Conservation (phyloP, 75 land plant species). For the Sequoiadendron giganteum region DNA sequence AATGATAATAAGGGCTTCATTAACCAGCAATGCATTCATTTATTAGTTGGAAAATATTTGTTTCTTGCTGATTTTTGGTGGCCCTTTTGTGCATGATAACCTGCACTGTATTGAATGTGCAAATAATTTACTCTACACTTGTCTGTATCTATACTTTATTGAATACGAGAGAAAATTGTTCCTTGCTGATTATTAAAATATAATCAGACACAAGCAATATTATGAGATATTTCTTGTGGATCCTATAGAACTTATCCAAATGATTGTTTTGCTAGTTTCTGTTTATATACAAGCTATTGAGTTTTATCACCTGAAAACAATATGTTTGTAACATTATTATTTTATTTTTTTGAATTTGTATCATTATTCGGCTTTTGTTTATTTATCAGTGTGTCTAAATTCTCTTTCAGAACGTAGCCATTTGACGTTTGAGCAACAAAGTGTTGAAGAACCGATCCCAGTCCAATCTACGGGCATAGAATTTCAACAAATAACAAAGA, state of each 20-base stretch:
- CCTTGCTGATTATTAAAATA: background rate
- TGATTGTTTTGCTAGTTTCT: background rate
- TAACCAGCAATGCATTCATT: background rate
- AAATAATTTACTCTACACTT: too few species aligned
- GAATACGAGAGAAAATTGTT: background rate
- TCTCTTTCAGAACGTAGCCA: background rate
- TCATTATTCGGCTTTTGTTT: background rate
- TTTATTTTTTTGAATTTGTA: background rate
- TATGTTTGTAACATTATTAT: too few species aligned
- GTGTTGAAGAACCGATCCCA: background rate
- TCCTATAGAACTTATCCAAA: background rate
- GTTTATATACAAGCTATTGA: background rate
- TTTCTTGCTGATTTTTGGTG: background rate
- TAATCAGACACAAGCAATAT: background rate
- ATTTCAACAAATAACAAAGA: background rate
- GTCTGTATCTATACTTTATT: background rate
- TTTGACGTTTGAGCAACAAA: background rate
- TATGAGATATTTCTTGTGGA: background rate
- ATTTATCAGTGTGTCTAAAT: background rate
- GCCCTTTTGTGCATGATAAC: background rate
- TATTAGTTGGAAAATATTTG: background rate
- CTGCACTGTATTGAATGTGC: background rate
- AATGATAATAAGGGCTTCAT: background rate
- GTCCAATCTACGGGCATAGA: background rate
- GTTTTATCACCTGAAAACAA: background rate